phyloP scores from a whole-genome alignment of 1,139 yeast species.

The Saccharomyces hybrid region DNA sequence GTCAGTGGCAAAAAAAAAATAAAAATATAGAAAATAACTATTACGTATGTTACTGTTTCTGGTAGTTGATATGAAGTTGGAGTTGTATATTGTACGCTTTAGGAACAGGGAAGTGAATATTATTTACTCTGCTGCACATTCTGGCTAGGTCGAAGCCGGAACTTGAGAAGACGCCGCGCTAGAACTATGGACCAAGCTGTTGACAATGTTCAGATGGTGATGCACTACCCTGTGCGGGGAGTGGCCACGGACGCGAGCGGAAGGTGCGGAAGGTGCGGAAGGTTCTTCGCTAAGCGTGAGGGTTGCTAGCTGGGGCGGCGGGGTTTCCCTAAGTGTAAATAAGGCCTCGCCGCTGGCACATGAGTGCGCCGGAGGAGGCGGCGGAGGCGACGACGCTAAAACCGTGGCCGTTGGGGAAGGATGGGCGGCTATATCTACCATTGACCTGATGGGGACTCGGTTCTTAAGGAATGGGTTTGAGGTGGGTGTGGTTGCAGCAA shows the following conservation, averaged over 20 bases:
- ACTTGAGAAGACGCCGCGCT: background rate
- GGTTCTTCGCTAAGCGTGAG: background rate
- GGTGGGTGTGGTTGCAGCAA: slow-evolving; percentile 7
- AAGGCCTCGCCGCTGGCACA: background rate
- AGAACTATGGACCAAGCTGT: slow-evolving; percentile 4
- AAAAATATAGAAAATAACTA: background rate
- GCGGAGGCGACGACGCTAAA: background rate
- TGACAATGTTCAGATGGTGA: slow-evolving; percentile 14
- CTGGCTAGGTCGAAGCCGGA: background rate
- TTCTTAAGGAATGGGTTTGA: slow-evolving; percentile 14
- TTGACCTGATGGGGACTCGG: slow-evolving; percentile 14
- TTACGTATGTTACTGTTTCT: background rate
- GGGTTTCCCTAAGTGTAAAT: background rate
- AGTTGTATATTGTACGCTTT: background rate
- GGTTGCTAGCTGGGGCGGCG: background rate
- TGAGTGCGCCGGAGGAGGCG: slow-evolving; percentile 1
- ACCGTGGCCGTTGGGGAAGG: slow-evolving; percentile 7
- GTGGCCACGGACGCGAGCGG: background rate
- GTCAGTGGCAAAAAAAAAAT: background rate
- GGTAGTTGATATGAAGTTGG: background rate
- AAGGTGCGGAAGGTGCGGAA: background rate
- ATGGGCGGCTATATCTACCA: slow-evolving; percentile 22
- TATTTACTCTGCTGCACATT: background rate
- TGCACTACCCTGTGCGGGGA: slow-evolving; percentile 10
- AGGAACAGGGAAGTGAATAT: background rate